Evolutionary conservation across 202 grass and related monocot species (phyloP).

Genomic region (Eragrostis tef): DNA sequence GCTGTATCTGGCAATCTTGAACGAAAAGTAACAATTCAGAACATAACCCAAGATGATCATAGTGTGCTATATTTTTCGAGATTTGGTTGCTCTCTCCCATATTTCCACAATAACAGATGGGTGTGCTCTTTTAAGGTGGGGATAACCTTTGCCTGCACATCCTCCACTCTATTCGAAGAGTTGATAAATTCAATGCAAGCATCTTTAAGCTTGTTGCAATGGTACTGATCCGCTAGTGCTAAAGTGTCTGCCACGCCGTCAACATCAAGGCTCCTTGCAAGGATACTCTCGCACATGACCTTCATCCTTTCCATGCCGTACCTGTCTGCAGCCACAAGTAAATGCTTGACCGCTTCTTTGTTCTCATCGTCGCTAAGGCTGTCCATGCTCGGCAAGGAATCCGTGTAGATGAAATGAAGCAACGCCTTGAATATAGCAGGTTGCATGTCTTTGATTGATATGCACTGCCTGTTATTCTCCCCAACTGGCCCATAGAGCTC

Average conservation of each 20-base stretch:
- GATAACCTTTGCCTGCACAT: not conserved
- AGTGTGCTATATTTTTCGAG: not conserved
- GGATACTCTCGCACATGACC: not conserved
- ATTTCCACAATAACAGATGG: not conserved
- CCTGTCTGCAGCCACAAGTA: constrained; percentile 8
- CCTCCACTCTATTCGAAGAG: not conserved
- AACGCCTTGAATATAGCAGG: not conserved
- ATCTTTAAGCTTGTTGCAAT: not conserved
- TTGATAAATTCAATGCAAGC: constrained; percentile 15
- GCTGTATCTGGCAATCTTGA: no score
- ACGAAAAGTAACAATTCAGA: not conserved
- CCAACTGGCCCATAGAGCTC: not conserved
- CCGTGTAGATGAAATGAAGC: constrained; percentile 1
- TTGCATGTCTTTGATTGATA: not conserved
- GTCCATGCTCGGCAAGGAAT: not conserved
- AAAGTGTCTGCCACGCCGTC: no score
- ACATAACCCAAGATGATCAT: no score
- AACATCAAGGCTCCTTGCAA: not conserved
- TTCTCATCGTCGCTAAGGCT: not conserved
- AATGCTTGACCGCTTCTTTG: not conserved
- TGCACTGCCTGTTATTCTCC: not conserved
- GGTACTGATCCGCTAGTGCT: no score
- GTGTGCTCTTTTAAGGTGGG: not conserved
- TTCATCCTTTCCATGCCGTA: constrained; percentile 18
- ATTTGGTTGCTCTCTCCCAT: not conserved